Base-by-base conservation (phyloP, 2,329 filamentous ascomycete genomes). In the Chaetomiaceae sp. region DNA sequence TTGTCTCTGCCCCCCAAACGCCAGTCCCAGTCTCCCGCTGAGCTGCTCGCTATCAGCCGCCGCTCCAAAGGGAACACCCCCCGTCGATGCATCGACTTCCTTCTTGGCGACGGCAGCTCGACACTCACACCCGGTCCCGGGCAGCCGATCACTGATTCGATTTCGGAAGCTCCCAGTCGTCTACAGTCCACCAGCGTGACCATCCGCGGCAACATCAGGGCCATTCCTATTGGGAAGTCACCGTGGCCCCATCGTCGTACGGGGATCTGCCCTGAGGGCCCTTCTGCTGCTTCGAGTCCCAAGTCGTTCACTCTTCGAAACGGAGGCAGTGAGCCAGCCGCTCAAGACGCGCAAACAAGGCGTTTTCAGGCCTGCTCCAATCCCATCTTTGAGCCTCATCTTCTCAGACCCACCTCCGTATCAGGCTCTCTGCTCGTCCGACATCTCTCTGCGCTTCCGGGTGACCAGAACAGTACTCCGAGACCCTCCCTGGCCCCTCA, bases 101-200 rank as follows among this genome's bases (percentile, higher is more conserved):
- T n/a, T 17, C 31, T 43, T 38, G 51, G 51, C 48, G 45, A 47
- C 42, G 47, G 48, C 56, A 51, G 29, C 47, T 43, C 53, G 25
- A 52, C 37, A 33, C 37, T 43, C 47, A 47, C 31, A 22, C 43
- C 55, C 47, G 57, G 56, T 44, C 53, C 59, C 57, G 54, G 14
- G 53, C 50, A 55, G 56, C 29, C 58, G 59, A 62, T 61, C 62
- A 56, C 50, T 63, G 59, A 63, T 63, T 65, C 59, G 60, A 65
- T 65, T 60, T 63, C 59, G 57, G 58, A 64, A 63, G 57, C 57
- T 53, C 53, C 59, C 53, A 54, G 52, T 45, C 27, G 51, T 45
- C n/a, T 36, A 25, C 43, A 22, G 25, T 54, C 46, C 31, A 43
- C 46, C 36, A 50, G 27, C 42, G 47, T 49, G 36, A 51, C 42